Evolutionary conservation across 768 basidiomycete genomes (phyloP), one percentile per base, ranked within the genome.

Genomic region (Gelatoporia subvermispora): DNA sequence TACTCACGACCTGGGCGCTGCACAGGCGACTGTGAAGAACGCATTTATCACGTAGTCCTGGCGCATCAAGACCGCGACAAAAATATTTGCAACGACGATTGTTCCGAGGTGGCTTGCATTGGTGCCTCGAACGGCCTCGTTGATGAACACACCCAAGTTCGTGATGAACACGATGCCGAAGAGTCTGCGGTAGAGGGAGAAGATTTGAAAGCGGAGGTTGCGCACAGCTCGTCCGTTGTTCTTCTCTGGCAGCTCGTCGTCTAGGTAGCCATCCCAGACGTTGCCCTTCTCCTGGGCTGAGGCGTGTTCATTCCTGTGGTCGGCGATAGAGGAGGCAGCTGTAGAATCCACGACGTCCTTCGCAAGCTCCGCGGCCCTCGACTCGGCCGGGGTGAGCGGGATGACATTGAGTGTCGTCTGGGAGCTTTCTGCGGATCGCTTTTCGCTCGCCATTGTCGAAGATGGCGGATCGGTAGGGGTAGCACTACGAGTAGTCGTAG

Each of bases 31-130:
- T 40, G 68, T 70, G 65, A 77, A 81, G 54, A 78, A 75, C 1
- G 70, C 67, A 52, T 81, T 78, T 48, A 79, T 69, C 35, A 81
- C 74, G 51, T 79, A 75, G 53, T 79, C 72, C 67, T 75, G 51
- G 53, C 60, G 64, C 72, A 60, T 61, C 43, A 69, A 48, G 62
- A 77, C 72, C 62, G 48, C 70, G 59, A 49, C 61, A 53, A 56
- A 70, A 56, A 48, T 68, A 67, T 79, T 81, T 16, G 55, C 66
- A 63, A 53, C 68, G 65, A 41, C 72, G 62, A 56, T 70, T 62
- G 43, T 64, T 57, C 44, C 68, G 56, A 60, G 60, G 49, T 43
- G 68, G 35, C 57, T 45, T 15, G 64, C 58, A 45, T 59, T 60
- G 18, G 69, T 36, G 39, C 67, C 61, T 7, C 54, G 50, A 16